These are phyloP conservation scores for Colletotrichum agaves DNA, from an alignment of 2,329 filamentous ascomycete species.

Conservation along the genomic window DNA sequence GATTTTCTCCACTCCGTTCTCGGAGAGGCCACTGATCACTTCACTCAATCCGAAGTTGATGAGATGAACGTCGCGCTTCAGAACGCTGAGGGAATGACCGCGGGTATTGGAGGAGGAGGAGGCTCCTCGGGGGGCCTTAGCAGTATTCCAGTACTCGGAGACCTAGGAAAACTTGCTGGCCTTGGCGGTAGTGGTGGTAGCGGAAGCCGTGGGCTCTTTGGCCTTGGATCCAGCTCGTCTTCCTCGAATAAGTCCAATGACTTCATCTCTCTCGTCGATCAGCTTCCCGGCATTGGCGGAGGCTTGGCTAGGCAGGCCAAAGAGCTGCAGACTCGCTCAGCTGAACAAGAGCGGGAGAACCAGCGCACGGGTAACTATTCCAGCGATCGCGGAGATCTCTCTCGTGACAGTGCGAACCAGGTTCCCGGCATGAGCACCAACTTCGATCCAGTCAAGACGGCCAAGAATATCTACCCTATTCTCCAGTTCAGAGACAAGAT, in stretches of 20 bases:
- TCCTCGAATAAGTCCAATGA: conserved; percentile 53
- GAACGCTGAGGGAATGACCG: conserved; percentile 67
- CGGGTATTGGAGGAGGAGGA: conserved; percentile 44
- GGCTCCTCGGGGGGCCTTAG: conserved; percentile 42
- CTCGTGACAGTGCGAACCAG: conserved; percentile 62
- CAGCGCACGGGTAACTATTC: conserved; percentile 44
- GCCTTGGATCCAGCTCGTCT: conserved; percentile 41
- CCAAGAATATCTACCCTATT: conserved; percentile 91
- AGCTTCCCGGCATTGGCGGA: conserved; percentile 77
- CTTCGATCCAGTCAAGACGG: conserved; percentile 82
- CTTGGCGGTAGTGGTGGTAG: conserved; percentile 48
- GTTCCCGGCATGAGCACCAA: conserved; percentile 79
- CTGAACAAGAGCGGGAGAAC: conserved; percentile 67
- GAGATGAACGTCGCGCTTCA: conserved; percentile 81
- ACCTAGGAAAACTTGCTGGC: conserved; percentile 23
- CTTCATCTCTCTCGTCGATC: conserved; percentile 78
- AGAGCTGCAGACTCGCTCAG: conserved; percentile 68
- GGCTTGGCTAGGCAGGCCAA: conserved; percentile 75
- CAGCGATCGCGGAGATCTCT: conserved; percentile 43
- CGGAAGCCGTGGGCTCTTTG: conserved; percentile 55
- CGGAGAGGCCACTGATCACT: conserved; percentile 81
- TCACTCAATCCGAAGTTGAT: conserved; percentile 86
- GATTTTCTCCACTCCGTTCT: conserved; percentile 85
- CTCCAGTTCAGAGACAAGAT: conserved; percentile 94
- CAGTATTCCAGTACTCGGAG: conserved; percentile 7